Evolutionary conservation across 768 basidiomycete genomes (phyloP).

Genomic region (Pisolithus sp.): DNA sequence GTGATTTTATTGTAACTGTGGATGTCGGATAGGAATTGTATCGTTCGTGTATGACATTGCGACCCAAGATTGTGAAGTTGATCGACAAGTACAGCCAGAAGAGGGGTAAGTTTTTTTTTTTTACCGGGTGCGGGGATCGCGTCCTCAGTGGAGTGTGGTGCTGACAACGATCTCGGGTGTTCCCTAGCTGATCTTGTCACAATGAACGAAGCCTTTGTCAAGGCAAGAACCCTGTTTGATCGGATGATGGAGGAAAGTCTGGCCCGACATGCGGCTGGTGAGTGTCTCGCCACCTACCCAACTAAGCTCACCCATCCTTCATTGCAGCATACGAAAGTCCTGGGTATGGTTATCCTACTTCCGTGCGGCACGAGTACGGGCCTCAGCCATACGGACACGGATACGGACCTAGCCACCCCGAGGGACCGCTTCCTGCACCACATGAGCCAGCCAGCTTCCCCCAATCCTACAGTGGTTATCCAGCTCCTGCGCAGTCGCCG

Average conservation of each 20-base stretch:
- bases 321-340: conserved; percentile 47
- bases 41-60: conserved; percentile 77
- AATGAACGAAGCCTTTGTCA: conserved; percentile 92
- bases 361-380: conserved; percentile 27
- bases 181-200: conserved; percentile 79
- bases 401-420: conserved; percentile 22
- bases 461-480: conserved; percentile 17
- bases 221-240: conserved; percentile 86
- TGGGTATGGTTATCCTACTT: conserved; percentile 26
- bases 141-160: neutral
- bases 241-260: conserved; percentile 90
- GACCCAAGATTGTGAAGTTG: conserved; percentile 93
- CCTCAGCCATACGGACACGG: conserved; percentile 40
- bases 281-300: conserved; percentile 31
- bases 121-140: neutral
- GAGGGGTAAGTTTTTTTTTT: conserved; percentile 39
- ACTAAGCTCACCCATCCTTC: neutral
- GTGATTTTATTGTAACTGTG: no score
- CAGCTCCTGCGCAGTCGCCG: conserved; percentile 7
- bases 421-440: conserved; percentile 19
- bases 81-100: conserved; percentile 98
- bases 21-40: conserved; percentile 66
- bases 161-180: neutral
- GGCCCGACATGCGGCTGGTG: conserved; percentile 54
- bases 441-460: conserved; percentile 4